Conservation (phyloP, 2,329 filamentous ascomycete genomes). For the Diaporthe longicolla region DNA sequence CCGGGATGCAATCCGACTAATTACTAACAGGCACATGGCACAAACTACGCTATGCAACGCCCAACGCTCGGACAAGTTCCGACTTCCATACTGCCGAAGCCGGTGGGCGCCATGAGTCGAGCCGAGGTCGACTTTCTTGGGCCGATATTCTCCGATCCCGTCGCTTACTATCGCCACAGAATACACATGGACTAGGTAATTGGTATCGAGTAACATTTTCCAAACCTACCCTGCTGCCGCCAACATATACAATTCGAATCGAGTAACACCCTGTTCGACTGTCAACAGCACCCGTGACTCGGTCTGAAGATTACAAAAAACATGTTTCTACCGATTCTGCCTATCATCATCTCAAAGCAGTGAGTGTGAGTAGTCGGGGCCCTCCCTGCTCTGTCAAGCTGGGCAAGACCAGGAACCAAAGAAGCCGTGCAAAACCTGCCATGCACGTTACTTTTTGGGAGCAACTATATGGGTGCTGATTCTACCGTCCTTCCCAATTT, state of each 20-base stretch:
- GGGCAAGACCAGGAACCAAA: neutral
- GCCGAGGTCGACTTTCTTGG: constrained; percentile 35
- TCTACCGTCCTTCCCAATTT: neutral
- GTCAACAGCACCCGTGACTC: neutral
- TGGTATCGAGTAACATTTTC: neutral
- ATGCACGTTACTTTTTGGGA: constrained; percentile 15
- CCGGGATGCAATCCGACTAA: constrained; percentile 10
- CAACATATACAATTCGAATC: neutral
- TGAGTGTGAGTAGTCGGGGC: no score
- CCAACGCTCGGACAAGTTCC: constrained; percentile 36
- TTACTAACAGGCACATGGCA: constrained; percentile 5
- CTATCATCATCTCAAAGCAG: constrained; percentile 11
- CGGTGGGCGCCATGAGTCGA: constrained; percentile 21
- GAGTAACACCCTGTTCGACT: neutral
- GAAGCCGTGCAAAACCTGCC: neutral
- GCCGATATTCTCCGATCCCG: constrained; percentile 35
- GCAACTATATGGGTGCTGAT: neutral
- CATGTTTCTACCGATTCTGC: constrained; percentile 37
- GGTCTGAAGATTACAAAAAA: neutral
- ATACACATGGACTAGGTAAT: neutral
- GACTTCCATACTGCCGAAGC: constrained; percentile 40
- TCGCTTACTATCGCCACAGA: constrained; percentile 8
- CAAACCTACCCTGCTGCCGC: neutral
- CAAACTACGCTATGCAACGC: neutral
- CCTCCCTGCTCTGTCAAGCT: neutral